Base-by-base conservation (phyloP, 768 basidiomycete genomes). In the Lentinula boryana region DNA sequence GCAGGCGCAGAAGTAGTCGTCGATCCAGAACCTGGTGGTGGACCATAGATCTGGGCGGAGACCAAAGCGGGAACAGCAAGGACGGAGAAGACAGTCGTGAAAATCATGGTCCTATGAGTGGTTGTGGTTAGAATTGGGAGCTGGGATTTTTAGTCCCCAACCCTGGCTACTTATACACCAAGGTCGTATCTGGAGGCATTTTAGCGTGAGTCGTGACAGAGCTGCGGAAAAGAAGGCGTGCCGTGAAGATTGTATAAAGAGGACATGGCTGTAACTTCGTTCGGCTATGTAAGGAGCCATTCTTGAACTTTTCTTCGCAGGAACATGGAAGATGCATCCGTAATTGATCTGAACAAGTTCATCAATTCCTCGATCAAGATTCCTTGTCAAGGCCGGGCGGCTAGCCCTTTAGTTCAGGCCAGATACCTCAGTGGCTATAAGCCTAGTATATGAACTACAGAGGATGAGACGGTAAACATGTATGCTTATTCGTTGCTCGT, bases 1-100 rank as follows among this genome's bases (percentile, higher is more conserved):
- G 72, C 62, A 6, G 70, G 62, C 33, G 74, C 62, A 7, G 62
- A 21, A 10, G 49, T 16, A n/a, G 56, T 58, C 1, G 48, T 41
- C 12, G 33, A 16, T 21, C 46, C 35, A 40, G n/a, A 21, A 32
- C 50, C n/a, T 33, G 48, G 44, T 5, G 57, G 57, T 16, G 44
- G 38, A 13, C 48, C 43, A 23, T 46, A 49, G 18, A 52, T 52
- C 50, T 60, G 58, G 31, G 58, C 58, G 8, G 18, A 27, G 15
- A 43, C 58, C 21, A 46, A 12, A 32, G 50, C 35, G 36, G 50
- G 35, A 27, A 52, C 3, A 23, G 50, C 58, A 23, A 52, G 50
- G 6, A 41, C 27, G 18, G 18, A 21, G 50, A 40, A 10, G 13
- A 60, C 13, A n/a, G 46, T 38, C 32, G 58, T 35, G 27, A 43